These are phyloP conservation scores for Tagetes erecta DNA, from an alignment of 129 eudicot species.

Conservation along the genomic window DNA sequence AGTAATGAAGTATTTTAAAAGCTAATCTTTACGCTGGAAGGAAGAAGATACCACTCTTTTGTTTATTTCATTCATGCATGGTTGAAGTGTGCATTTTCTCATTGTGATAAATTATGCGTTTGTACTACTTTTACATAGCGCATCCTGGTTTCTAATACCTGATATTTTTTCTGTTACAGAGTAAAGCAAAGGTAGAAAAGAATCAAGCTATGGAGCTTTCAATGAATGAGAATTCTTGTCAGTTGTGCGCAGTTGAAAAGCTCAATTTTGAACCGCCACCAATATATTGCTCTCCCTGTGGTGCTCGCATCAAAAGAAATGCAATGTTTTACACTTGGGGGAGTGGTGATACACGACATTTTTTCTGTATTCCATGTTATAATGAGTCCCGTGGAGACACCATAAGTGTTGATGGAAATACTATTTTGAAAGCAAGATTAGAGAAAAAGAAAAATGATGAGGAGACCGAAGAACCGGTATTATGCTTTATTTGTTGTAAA, in stretches of 20 bases:
- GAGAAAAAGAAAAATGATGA: conserved; percentile 96
- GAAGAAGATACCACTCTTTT: background rate
- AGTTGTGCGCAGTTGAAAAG: conserved; percentile 95
- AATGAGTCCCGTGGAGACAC: conserved; percentile 93
- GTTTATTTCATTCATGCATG: conserved; percentile 20
- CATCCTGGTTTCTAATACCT: background rate
- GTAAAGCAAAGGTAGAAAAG: conserved; percentile 94
- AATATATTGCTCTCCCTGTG: conserved; percentile 85
- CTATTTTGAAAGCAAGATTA: conserved; percentile 69
- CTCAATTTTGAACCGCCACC: conserved; percentile 99
- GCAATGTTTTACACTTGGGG: conserved; percentile 91
- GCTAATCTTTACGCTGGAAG: conserved; percentile 1
- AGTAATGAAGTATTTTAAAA: background rate
- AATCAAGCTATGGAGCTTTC: conserved; percentile 93
- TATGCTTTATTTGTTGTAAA: conserved; percentile 13
- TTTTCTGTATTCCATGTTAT: conserved; percentile 80
- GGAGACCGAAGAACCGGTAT: conserved; percentile 98
- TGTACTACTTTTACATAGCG: background rate
- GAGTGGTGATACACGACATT: conserved; percentile 81
- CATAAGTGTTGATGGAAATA: conserved; percentile 65
- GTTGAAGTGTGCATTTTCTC: conserved; percentile 12
- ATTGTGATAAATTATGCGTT: background rate
- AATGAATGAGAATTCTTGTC: conserved; percentile 96
- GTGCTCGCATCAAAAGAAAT: conserved; percentile 90
- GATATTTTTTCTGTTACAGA: conserved; percentile 46